A percentile compares a stretch with the other conserved stretches of the same genome.
These are phyloP conservation scores for Sporisorium reilianum DNA, from an alignment of 1,284 basidiomycete genomes.

Conservation along the genomic window DNA sequence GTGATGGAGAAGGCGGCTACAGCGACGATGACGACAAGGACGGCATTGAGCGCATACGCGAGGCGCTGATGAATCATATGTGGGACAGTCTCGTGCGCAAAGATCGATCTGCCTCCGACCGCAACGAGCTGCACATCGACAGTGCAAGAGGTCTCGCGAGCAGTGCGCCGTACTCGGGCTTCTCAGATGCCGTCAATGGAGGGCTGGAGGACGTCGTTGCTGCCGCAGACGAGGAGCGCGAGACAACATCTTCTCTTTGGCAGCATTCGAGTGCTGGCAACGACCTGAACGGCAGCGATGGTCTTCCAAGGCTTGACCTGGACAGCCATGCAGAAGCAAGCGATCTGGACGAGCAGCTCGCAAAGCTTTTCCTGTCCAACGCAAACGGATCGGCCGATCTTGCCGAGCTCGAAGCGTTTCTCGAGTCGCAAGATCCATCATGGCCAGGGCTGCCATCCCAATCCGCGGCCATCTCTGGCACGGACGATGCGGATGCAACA, in stretches of 20 bases:
- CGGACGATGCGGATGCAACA: not conserved
- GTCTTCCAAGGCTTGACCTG: slow-evolving; percentile 9
- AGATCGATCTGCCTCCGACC: not conserved
- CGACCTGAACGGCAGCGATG: not conserved
- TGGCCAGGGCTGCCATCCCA: slow-evolving; percentile 28
- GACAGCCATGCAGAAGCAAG: slow-evolving; percentile 17
- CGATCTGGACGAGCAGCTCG: slow-evolving; percentile 38
- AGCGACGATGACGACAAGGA: slow-evolving; percentile 34
- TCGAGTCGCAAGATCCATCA: slow-evolving; percentile 44
- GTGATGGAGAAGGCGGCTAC: slow-evolving; percentile 18
- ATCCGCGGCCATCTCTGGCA: not conserved
- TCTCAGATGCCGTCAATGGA: slow-evolving; percentile 8
- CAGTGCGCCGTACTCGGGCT: slow-evolving; percentile 3
- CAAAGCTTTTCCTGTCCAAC: slow-evolving; percentile 35
- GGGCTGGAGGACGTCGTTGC: not conserved
- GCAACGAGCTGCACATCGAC: not conserved
- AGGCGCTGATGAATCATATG: slow-evolving; percentile 59
- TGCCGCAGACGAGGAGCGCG: slow-evolving; percentile 13
- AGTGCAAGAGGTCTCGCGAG: not conserved
- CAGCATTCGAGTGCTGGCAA: not conserved
- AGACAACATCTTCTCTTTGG: not conserved
- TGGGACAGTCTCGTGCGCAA: slow-evolving; percentile 57
- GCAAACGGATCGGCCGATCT: slow-evolving; percentile 16
- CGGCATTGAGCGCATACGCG: slow-evolving; percentile 57
- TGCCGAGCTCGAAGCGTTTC: slow-evolving; percentile 48